These are phyloP conservation scores for Neopestalotiopsis clavispora DNA, from an alignment of 2,329 filamentous ascomycete species.

Conservation along the genomic window DNA sequence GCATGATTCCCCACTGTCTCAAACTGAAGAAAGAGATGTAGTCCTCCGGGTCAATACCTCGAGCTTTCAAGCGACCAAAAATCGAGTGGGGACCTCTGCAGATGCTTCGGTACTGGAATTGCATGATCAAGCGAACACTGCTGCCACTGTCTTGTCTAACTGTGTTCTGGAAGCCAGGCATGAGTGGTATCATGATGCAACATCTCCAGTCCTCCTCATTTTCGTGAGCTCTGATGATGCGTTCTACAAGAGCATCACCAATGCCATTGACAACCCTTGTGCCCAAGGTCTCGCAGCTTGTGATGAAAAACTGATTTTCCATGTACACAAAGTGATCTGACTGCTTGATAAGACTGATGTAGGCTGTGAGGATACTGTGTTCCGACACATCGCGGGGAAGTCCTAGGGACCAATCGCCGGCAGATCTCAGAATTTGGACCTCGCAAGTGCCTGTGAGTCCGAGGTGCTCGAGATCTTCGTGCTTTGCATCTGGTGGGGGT, in stretches of 20 bases:
- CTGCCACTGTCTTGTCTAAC: conserved; percentile 94
- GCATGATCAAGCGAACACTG: conserved; percentile 93
- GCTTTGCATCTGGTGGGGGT: conserved; percentile 89
- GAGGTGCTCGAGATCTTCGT: conserved; percentile 82
- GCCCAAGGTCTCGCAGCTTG: conserved; percentile 85
- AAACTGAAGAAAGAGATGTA: conserved; percentile 96
- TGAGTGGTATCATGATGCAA: conserved; percentile 87
- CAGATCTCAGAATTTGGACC: conserved; percentile 92
- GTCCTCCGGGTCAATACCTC: conserved; percentile 88
- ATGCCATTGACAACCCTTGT: conserved; percentile 91
- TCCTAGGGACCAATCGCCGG: conserved; percentile 88
- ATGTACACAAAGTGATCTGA: conserved; percentile 98
- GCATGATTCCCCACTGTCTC: conserved; percentile 90
- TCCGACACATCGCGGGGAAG: conserved; percentile 76
- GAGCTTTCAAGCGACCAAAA: conserved; percentile 80
- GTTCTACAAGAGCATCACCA: conserved; percentile 90
- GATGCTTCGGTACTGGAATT: conserved; percentile 95
- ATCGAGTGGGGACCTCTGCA: conserved; percentile 92
- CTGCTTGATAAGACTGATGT: conserved; percentile 91
- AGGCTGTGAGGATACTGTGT: conserved; percentile 94
- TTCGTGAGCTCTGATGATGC: conserved; percentile 82
- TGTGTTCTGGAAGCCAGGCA: conserved; percentile 98
- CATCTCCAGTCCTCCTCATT: conserved; percentile 91
- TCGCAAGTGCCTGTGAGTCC: conserved; percentile 94
- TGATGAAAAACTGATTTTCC: conserved; percentile 98